Evolutionary conservation across 2,329 filamentous ascomycete species (phyloP).

Genomic region (Trichoderma sp.): DNA sequence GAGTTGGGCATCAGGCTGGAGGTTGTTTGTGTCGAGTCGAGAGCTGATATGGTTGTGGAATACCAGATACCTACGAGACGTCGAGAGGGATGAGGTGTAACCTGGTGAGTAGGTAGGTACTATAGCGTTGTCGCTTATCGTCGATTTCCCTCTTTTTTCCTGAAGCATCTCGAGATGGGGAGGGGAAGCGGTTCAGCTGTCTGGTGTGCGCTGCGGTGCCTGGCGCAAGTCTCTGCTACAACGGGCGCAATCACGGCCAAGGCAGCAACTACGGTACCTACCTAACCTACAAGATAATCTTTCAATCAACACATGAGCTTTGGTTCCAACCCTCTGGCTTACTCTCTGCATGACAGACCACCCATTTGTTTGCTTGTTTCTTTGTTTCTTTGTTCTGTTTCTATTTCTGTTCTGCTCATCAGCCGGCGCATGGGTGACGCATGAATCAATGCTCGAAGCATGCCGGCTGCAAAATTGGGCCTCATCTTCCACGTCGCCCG

Average conservation of each 20-base stretch:
- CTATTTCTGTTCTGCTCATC: not conserved
- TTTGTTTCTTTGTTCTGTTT: not conserved
- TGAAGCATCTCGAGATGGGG: slow-evolving; percentile 7
- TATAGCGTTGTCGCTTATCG: not conserved
- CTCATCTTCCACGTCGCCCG: slow-evolving; percentile 10
- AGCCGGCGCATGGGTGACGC: not conserved
- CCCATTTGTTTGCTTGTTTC: not conserved
- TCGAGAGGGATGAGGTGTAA: not conserved
- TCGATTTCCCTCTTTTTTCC: not conserved
- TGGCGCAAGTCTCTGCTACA: slow-evolving; percentile 11
- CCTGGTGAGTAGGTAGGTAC: no score
- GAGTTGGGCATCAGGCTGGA: no score
- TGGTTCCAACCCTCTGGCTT: not conserved
- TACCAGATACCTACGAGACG: not conserved
- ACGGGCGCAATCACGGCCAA: not conserved
- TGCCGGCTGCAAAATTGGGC: not conserved
- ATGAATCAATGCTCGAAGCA: not conserved
- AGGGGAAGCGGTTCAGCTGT: not conserved
- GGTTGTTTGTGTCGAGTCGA: no score
- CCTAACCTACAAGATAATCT: not conserved
- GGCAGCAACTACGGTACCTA: not conserved
- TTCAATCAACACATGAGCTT: not conserved
- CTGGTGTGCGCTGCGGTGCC: not conserved
- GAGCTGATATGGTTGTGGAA: no score
- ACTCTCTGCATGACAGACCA: not conserved